phyloP scores from a whole-genome alignment of 495 filamentous ascomycete species.

The Tuber microsphaerosporum region DNA sequence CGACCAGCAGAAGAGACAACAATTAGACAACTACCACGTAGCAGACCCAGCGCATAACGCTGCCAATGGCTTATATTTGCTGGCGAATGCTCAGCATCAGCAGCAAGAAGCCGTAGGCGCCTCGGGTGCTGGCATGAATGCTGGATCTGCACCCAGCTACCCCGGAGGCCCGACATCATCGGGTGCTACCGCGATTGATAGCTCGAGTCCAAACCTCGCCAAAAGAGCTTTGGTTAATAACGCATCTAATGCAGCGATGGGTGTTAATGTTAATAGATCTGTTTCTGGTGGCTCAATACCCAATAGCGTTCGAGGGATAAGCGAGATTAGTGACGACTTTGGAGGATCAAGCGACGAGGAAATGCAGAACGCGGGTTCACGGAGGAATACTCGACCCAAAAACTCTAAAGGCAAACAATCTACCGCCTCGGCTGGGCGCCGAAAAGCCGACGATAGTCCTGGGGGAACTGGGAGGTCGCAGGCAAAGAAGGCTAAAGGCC shows the following conservation, averaged over 20 bases:
- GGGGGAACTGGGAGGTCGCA: constrained; percentile 50
- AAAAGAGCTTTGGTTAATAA: constrained; percentile 43
- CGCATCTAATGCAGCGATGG: constrained; percentile 33
- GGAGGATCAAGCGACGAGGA: constrained; percentile 74
- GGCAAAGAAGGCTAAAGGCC: constrained; percentile 65
- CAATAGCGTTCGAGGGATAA: constrained; percentile 50
- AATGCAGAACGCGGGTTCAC: constrained; percentile 47
- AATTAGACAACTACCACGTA: constrained; percentile 33
- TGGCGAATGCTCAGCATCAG: constrained; percentile 63
- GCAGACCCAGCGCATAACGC: constrained; percentile 65
- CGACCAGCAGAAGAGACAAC: constrained; percentile 41
- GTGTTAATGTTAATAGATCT: constrained; percentile 25
- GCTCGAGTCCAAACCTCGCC: constrained; percentile 39
- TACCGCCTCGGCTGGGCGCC: constrained; percentile 53
- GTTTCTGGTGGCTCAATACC: constrained; percentile 44
- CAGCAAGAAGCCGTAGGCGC: constrained; percentile 43
- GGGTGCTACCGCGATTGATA: constrained; percentile 22
- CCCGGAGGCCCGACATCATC: constrained; percentile 18
- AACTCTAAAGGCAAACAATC: constrained; percentile 46
- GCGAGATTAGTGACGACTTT: constrained; percentile 61
- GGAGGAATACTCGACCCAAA: constrained; percentile 22
- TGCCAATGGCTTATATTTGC: constrained; percentile 86
- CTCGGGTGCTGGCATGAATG: constrained; percentile 1
- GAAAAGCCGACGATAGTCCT: constrained; percentile 71
- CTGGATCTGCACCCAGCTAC: constrained; percentile 14